Conservation (phyloP, 2,329 filamentous ascomycete genomes). For the Colletotrichum sojae region DNA sequence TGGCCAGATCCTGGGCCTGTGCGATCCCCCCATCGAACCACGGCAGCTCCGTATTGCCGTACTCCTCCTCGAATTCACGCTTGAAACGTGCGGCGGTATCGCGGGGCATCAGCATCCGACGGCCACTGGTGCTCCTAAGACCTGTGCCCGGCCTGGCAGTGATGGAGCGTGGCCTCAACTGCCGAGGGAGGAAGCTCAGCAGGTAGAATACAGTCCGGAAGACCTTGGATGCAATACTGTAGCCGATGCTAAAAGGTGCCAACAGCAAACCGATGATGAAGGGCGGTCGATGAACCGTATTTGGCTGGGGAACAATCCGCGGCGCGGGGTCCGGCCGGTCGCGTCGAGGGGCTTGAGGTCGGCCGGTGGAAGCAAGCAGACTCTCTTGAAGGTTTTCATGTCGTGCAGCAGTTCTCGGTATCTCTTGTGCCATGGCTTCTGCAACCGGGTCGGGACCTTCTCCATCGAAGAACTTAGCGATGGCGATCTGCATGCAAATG, state of each 20-base stretch:
- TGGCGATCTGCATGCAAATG: slow-evolving; percentile 78
- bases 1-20: slow-evolving; percentile 89
- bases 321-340: slow-evolving; percentile 77
- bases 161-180: slow-evolving; percentile 68
- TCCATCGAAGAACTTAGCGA: slow-evolving; percentile 97
- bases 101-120: slow-evolving; percentile 83
- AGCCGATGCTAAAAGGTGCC: slow-evolving; percentile 85
- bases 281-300: slow-evolving; percentile 78
- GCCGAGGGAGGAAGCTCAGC: slow-evolving; percentile 83
- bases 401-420: slow-evolving; percentile 73
- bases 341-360: slow-evolving; percentile 41
- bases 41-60: slow-evolving; percentile 78
- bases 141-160: slow-evolving; percentile 67
- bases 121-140: slow-evolving; percentile 74
- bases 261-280: slow-evolving; percentile 84
- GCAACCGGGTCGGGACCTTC: slow-evolving; percentile 87
- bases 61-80: slow-evolving; percentile 95
- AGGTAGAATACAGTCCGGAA: slow-evolving; percentile 83
- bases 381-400: slow-evolving; percentile 82
- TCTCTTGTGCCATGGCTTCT: slow-evolving; percentile 77
- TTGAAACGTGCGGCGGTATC: slow-evolving; percentile 92
- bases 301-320: slow-evolving; percentile 84
- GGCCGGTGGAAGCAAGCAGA: slow-evolving; percentile 54
- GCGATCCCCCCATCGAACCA: slow-evolving; percentile 94
- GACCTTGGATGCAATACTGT: slow-evolving; percentile 76